A percentile compares a stretch with the other conserved stretches of the same genome.
These are phyloP conservation scores for Trametes cinnabarina DNA, from an alignment of 768 basidiomycete genomes.

Conservation along the genomic window DNA sequence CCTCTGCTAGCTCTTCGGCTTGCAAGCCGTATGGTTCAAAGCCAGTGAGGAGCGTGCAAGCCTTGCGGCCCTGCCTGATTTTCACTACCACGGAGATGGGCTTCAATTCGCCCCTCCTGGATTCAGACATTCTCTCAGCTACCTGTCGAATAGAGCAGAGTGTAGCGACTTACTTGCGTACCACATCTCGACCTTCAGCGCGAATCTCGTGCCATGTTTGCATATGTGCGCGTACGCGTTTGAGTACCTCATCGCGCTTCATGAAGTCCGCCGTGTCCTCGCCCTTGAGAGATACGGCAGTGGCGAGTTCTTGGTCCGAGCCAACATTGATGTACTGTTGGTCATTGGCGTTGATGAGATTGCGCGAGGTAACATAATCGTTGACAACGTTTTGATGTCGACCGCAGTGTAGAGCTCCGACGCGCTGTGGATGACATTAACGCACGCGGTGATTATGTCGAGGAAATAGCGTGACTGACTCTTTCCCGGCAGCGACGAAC, in stretches of 20 bases:
- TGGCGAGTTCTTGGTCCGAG: constrained; percentile 30
- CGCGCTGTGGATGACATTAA: constrained; percentile 39
- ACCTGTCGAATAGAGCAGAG: neutral
- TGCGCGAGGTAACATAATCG: constrained; percentile 57
- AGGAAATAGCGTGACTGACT: constrained; percentile 47
- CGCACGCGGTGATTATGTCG: neutral
- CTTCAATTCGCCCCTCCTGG: constrained; percentile 73
- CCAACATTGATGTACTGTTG: constrained; percentile 73
- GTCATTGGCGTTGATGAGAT: constrained; percentile 63
- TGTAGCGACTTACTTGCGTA: constrained; percentile 52
- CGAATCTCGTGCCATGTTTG: constrained; percentile 71
- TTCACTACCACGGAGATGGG: constrained; percentile 72
- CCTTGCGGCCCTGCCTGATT: constrained; percentile 74
- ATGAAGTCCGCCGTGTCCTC: constrained; percentile 46
- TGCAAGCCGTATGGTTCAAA: constrained; percentile 76
- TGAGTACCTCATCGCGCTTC: constrained; percentile 63
- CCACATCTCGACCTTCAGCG: constrained; percentile 51
- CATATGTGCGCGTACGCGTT: constrained; percentile 61
- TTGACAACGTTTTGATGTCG: constrained; percentile 59
- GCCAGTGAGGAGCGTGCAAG: constrained; percentile 71
- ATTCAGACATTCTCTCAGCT: neutral
- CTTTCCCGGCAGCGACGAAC: constrained; percentile 61
- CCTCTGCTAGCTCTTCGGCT: constrained; percentile 74
- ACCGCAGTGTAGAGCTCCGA: constrained; percentile 50
- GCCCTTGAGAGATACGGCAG: constrained; percentile 33